Evolutionary conservation across 257 asterid species (phyloP).

Genomic region (Solanum tarijense): DNA sequence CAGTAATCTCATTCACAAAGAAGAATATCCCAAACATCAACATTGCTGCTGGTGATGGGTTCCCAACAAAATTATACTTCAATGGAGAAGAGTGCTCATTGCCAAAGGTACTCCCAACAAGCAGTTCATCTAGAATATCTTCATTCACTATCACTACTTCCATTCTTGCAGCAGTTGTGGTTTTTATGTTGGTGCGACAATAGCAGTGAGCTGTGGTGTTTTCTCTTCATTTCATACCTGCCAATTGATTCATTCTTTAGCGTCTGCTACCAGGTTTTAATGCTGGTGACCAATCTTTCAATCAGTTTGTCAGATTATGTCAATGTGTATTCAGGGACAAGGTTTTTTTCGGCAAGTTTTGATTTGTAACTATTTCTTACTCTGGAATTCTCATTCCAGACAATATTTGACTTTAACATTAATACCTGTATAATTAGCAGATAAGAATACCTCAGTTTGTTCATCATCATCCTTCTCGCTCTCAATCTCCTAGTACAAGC

Average conservation of each 20-base stretch:
- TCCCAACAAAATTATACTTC: constrained; percentile 78
- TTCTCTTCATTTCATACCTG: background rate
- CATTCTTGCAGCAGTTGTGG: constrained; percentile 7
- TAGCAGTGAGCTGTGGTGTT: constrained; percentile 9
- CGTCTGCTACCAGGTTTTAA: constrained; percentile 2
- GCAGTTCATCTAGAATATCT: constrained; percentile 27
- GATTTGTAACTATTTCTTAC: background rate
- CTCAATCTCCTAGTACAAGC: background rate
- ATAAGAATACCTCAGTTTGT: background rate
- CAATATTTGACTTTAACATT: background rate
- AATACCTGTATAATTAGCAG: background rate
- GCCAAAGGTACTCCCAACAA: constrained; percentile 49
- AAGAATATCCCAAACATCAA: constrained; percentile 52
- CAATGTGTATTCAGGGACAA: background rate
- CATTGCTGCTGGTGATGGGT: constrained; percentile 70
- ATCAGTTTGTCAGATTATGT: background rate
- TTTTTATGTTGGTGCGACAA: constrained; percentile 30
- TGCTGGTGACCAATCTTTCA: background rate
- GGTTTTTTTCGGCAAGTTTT: background rate
- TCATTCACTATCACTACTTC: constrained; percentile 9
- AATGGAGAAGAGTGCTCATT: constrained; percentile 90
- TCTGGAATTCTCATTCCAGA: background rate
- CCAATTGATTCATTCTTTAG: constrained; percentile 63
- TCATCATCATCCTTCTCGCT: background rate
- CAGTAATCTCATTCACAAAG: constrained; percentile 83